phyloP scores from a whole-genome alignment of 768 basidiomycete genomes.

The Kwoniella heveanensis region DNA sequence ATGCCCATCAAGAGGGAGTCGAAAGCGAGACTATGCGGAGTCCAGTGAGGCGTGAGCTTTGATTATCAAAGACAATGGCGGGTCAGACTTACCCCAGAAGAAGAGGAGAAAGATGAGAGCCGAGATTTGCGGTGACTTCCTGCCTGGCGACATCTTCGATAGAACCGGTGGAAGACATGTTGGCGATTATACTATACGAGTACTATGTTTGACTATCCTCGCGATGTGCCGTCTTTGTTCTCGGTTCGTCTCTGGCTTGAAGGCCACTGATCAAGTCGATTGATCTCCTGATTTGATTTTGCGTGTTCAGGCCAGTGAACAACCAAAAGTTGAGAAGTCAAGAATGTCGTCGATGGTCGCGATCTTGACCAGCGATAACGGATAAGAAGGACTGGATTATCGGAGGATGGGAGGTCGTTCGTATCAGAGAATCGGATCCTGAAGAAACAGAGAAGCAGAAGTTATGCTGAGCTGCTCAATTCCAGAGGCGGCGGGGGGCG shows the following conservation, averaged over 20 bases:
- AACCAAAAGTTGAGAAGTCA: too few relatives aligned
- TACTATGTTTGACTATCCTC: too few relatives aligned
- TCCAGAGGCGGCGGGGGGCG: too few relatives aligned
- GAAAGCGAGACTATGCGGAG: slow-evolving; percentile 7
- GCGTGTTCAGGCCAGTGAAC: not conserved
- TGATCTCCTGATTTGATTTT: too few relatives aligned
- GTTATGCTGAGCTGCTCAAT: too few relatives aligned
- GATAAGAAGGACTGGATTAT: too few relatives aligned
- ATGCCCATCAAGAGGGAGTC: slow-evolving; percentile 17
- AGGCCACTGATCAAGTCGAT: too few relatives aligned
- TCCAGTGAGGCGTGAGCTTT: not conserved
- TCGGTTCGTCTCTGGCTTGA: too few relatives aligned
- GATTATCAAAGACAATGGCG: not conserved
- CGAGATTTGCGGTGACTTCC: slow-evolving; percentile 10
- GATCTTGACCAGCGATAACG: not conserved
- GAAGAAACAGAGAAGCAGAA: too few relatives aligned
- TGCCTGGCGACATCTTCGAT: slow-evolving; percentile 11
- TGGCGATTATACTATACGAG: not conserved
- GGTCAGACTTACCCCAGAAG: slow-evolving; percentile 8
- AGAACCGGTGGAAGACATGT: slow-evolving; percentile 7
- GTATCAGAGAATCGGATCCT: too few relatives aligned
- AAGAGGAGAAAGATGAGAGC: slow-evolving; percentile 18
- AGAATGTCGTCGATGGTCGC: not conserved
- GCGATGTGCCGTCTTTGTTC: too few relatives aligned
- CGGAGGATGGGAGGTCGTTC: too few relatives aligned